Percentiles rank a stretch among this genome's conserved stretches.
These are phyloP conservation scores for Alternaria gaisen DNA, from an alignment of 2,329 filamentous ascomycete species.

Conservation along the genomic window DNA sequence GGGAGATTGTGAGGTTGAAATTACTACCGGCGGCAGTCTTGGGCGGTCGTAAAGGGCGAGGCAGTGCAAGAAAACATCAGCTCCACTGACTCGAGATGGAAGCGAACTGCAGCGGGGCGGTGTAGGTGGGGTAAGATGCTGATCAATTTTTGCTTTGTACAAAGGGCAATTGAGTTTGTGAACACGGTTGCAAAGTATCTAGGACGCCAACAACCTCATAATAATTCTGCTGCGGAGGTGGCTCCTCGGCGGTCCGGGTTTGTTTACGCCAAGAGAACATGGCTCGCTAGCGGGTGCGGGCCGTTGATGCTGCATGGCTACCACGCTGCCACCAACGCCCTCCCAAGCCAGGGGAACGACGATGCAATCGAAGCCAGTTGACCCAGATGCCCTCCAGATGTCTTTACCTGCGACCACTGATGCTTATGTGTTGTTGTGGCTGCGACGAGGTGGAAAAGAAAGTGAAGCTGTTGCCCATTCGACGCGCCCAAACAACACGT, in stretches of 20 bases:
- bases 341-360: slow-evolving; percentile 12
- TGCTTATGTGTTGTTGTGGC: slow-evolving; percentile 10
- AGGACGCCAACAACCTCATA: slow-evolving; percentile 2
- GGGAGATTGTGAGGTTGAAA: slow-evolving; percentile 3
- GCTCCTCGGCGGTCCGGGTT: slow-evolving; percentile 19
- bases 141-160: slow-evolving; percentile 8
- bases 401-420: slow-evolving; percentile 16
- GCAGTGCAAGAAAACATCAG: slow-evolving; percentile 39
- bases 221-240: slow-evolving; percentile 10
- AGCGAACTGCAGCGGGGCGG: slow-evolving; percentile 10
- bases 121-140: slow-evolving; percentile 13
- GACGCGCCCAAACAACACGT: slow-evolving; percentile 33
- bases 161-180: slow-evolving; percentile 13
- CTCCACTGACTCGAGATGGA: slow-evolving; percentile 29
- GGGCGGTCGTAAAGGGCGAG: slow-evolving; percentile 21
- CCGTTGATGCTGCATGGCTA: slow-evolving; percentile 24
- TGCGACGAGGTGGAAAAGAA: slow-evolving; percentile 6
- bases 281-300: slow-evolving; percentile 24
- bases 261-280: slow-evolving; percentile 26
- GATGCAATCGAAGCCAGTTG: not conserved
- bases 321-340: slow-evolving; percentile 25
- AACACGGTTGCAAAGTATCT: slow-evolving; percentile 15
- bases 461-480: slow-evolving; percentile 24
- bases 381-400: not conserved
- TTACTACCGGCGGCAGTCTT: slow-evolving; percentile 13